Evolutionary conservation across 176 grass and related monocot species (phyloP).

Genomic region (Chrysopogon serrulatus): DNA sequence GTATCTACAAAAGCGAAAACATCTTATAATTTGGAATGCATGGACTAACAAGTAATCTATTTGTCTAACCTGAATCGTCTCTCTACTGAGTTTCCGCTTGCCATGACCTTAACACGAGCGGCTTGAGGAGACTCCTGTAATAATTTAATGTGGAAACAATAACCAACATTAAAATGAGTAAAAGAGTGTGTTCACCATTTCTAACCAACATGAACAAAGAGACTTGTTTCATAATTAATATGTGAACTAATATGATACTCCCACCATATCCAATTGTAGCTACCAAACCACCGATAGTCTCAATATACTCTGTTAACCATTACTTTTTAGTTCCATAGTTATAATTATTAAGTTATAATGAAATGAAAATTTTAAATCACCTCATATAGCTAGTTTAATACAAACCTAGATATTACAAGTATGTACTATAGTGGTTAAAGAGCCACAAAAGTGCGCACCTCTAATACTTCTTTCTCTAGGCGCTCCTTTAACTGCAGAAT

Average conservation of each 20-base stretch:
- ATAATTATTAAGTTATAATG: background rate
- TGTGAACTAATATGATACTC: background rate
- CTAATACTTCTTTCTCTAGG: constrained; percentile 96
- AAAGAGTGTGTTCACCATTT: background rate
- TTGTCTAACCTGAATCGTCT: constrained; percentile 83
- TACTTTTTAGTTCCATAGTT: background rate
- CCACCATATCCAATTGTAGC: background rate
- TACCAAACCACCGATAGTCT: background rate
- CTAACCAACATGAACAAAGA: background rate
- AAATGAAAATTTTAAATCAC: constrained; percentile 5
- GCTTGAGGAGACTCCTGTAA: constrained; percentile 85
- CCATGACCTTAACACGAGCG: constrained; percentile 98
- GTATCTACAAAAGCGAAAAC: background rate
- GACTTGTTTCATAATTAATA: background rate
- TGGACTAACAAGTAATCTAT: background rate
- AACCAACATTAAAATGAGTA: background rate
- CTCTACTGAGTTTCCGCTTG: constrained; percentile 89
- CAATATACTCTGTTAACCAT: background rate
- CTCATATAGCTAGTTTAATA: background rate
- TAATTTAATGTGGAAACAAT: constrained; percentile 23
- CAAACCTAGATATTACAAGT: background rate
- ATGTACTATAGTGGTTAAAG: background rate
- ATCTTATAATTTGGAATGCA: background rate
- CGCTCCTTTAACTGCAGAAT: constrained; percentile 96
- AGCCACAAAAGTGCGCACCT: constrained; percentile 44